Evolutionary conservation across 345 rosid species (phyloP), one percentile per base, ranked within the genome.

Genomic region (Eucalyptus sp.): DNA sequence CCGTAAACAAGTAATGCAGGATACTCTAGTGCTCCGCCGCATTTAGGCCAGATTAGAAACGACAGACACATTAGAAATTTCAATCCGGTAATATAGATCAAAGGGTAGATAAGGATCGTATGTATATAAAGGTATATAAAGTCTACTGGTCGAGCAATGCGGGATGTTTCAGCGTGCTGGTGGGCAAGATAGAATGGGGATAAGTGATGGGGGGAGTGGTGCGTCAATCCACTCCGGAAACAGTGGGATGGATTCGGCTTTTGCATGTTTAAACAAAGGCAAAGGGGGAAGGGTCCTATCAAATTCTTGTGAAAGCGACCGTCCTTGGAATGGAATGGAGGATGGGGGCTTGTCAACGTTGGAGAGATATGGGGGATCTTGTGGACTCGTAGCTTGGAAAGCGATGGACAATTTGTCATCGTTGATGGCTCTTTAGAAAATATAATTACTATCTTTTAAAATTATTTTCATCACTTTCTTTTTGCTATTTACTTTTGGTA

Each of bases 341-440:
- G 83, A 9, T 18, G 13, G 83, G 81, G 83, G 83, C 83, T 76
- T 37, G 83, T 76, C 83, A 37, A 76, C 83, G 83, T 76, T 76
- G 83, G 83, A 41, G 83, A 76, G 83, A 76, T 76, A 76, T 76
- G 27, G 83, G 81, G 83, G 83, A 76, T 76, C 83, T 76, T 37
- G 83, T 10, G 83, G 83, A 76, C 14, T 37, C 46, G 4, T 33
- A 68, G 22, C 83, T 10, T 37, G 27, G 83, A 76, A 76, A 76
- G 83, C 48, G 83, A 76, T 5, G 83, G 83, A 6, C 83, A 10
- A 10, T 37, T 22, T 24, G 27, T 37, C 83, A 10, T 18, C 5
- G 83, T 20, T 37, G 83, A 71, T 37, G 46, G 12, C 25, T 5
- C 15, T 10, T 37, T 76, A 5, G 14, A 10, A 37, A 76, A 18